phyloP scores from a whole-genome alignment of 305 asterid genomes.

The Solanum hybrid region DNA sequence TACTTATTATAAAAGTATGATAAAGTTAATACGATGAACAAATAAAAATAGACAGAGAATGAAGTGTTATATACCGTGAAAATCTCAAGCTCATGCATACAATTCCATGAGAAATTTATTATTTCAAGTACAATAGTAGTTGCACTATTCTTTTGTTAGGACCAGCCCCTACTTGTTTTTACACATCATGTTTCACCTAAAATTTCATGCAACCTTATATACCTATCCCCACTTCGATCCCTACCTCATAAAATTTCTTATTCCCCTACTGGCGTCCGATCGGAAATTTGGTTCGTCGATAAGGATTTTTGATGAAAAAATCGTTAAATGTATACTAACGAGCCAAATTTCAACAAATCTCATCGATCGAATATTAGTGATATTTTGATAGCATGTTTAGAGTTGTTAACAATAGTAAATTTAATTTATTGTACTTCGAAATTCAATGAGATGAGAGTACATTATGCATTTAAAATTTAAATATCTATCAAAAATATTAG shows the following conservation, averaged over 20 bases:
- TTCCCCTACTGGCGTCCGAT: not conserved
- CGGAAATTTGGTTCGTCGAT: not conserved
- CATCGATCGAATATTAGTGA: not conserved
- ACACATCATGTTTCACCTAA: not conserved
- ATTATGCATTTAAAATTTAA: no score
- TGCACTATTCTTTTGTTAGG: not conserved
- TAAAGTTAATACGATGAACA: not conserved
- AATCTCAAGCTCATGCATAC: not conserved
- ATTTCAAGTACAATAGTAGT: not conserved
- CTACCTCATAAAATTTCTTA: not conserved
- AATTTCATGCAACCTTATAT: not conserved
- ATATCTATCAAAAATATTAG: no score
- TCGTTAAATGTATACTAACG: not conserved
- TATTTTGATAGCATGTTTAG: not conserved
- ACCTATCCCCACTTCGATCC: not conserved
- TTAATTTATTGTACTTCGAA: no score
- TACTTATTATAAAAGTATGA: accelerated
- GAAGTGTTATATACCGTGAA: not conserved
- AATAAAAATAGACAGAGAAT: not conserved
- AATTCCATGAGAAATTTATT: not conserved
- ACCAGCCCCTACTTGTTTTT: not conserved
- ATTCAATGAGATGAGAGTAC: not conserved
- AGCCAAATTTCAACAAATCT: not conserved
- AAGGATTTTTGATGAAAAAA: not conserved
- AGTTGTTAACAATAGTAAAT: not conserved